A percentile compares a stretch with the other conserved stretches of the same genome.
These are phyloP conservation scores for Pleodorina starrii DNA, from an alignment of 139 green algal species.

Conservation along the genomic window DNA sequence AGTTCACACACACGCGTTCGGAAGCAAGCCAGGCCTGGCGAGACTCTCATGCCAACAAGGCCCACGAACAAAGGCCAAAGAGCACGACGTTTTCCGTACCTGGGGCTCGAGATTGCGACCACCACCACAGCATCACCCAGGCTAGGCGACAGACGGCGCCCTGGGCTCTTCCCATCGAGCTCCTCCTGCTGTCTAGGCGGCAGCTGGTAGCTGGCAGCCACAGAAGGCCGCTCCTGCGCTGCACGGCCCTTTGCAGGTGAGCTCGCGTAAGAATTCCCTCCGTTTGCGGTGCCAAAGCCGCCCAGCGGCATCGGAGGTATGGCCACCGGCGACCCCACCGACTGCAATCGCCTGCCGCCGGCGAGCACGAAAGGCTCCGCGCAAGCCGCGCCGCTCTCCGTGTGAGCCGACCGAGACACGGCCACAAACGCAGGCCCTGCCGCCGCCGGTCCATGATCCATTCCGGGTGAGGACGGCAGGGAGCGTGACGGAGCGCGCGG, in stretches of 20 bases:
- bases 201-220: not conserved
- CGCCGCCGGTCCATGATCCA: too few species aligned
- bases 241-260: not conserved
- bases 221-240: not conserved
- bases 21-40: too few species aligned
- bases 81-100: not conserved
- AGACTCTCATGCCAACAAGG: too few species aligned
- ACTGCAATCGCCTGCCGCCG: too few species aligned
- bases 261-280: not conserved
- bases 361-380: too few species aligned
- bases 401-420: too few species aligned
- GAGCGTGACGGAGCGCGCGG: constrained; percentile 12
- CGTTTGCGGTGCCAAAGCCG: too few species aligned
- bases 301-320: not conserved
- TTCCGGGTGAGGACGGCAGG: not conserved
- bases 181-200: not conserved
- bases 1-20: too few species aligned
- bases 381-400: too few species aligned
- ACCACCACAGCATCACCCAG: not conserved
- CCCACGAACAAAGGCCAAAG: too few species aligned
- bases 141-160: not conserved
- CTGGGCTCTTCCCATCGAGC: not conserved
- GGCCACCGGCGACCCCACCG: too few species aligned
- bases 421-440: too few species aligned
- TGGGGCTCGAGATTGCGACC: not conserved